A percentile compares a stretch with the other conserved stretches of the same genome.
Evolutionary conservation across 2,329 filamentous ascomycete species (phyloP).

Genomic region (Daldinia sp.): DNA sequence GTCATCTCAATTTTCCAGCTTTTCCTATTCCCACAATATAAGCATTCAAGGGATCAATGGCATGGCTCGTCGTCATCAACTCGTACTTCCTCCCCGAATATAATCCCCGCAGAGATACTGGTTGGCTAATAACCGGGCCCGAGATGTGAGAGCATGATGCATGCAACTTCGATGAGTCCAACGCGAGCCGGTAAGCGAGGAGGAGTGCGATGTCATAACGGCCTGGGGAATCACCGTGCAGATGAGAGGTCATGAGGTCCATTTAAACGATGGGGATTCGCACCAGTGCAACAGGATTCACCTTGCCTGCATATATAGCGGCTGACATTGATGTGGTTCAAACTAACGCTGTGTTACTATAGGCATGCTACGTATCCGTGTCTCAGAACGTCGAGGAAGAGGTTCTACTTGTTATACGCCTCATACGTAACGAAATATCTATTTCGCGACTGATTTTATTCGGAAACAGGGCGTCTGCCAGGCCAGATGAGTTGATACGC

Average conservation of each 20-base stretch:
- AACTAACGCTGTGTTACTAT: slow-evolving; percentile 34
- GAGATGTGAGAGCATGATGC: slow-evolving; percentile 9
- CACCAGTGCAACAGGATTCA: slow-evolving; percentile 34
- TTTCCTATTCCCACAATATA: slow-evolving; percentile 16
- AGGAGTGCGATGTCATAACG: slow-evolving; percentile 15
- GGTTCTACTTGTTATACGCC: slow-evolving; percentile 9
- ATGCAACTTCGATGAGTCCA: slow-evolving; percentile 10
- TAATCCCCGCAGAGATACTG: not conserved
- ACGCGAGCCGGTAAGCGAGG: slow-evolving; percentile 20
- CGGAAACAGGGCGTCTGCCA: not conserved
- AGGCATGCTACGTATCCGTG: slow-evolving; percentile 6
- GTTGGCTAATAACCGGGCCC: not conserved
- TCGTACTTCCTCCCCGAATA: not conserved
- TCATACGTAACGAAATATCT: slow-evolving; percentile 18
- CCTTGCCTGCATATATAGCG: slow-evolving; percentile 34
- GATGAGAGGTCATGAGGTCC: slow-evolving; percentile 34
- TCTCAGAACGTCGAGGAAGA: slow-evolving; percentile 12
- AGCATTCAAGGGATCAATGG: slow-evolving; percentile 10
- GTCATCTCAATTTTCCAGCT: slow-evolving; percentile 14
- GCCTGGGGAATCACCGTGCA: slow-evolving; percentile 25
- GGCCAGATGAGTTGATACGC: too few relatives aligned
- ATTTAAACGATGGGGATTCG: slow-evolving; percentile 28
- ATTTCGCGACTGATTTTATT: slow-evolving; percentile 3
- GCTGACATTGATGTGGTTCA: slow-evolving; percentile 24
- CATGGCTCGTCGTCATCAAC: slow-evolving; percentile 8